Conservation (phyloP, 345 rosid species). For the Mallotus nudiflorus region DNA sequence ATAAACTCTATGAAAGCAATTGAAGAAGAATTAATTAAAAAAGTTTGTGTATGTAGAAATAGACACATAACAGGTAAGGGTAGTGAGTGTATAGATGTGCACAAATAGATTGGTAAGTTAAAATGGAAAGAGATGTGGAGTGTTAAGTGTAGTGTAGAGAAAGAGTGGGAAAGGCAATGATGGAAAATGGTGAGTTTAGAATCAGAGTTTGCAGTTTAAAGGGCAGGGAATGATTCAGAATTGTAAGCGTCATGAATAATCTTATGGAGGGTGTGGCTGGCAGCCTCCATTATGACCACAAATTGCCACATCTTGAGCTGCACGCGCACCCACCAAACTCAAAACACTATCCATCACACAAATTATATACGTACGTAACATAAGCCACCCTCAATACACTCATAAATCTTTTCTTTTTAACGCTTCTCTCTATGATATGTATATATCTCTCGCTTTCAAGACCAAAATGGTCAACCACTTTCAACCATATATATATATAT, state of each 20-base stretch:
- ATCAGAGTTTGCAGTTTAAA: conserved; percentile 23
- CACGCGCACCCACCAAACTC: conserved; percentile 81
- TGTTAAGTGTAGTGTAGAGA: neutral
- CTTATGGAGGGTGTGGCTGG: conserved; percentile 30
- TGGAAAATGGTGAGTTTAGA: conserved; percentile 41
- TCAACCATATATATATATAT: conserved; percentile 24
- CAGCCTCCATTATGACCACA: conserved; percentile 57
- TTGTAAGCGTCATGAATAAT: conserved; percentile 32
- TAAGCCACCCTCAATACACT: neutral
- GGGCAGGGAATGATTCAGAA: conserved; percentile 25
- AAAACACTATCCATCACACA: conserved; percentile 16
- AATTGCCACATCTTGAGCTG: conserved; percentile 50
- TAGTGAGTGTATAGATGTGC: too few species aligned
- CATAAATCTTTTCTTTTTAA: neutral
- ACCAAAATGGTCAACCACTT: conserved; percentile 40
- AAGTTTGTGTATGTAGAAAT: neutral
- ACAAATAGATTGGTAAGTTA: too few species aligned
- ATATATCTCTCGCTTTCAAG: too few species aligned
- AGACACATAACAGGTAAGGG: neutral
- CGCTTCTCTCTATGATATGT: too few species aligned
- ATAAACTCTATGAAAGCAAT: conserved; percentile 10
- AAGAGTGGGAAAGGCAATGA: conserved; percentile 24
- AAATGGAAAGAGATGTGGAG: neutral
- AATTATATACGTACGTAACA: conserved; percentile 7
- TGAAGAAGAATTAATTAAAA: neutral